Conservation (phyloP, 1,139 yeast species). For the Magnusiomyces tetraspermus region DNA sequence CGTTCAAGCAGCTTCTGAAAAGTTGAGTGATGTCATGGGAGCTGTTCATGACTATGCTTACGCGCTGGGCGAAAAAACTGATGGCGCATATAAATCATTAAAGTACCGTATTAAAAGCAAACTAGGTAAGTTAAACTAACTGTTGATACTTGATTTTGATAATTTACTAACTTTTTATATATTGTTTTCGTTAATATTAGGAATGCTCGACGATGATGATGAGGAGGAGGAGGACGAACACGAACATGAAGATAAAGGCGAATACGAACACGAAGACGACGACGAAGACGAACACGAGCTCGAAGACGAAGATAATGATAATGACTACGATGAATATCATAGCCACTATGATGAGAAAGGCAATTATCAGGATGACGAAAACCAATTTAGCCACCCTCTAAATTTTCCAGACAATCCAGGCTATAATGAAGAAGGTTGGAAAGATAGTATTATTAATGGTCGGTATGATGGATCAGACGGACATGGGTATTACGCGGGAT, state of each 20-base stretch:
- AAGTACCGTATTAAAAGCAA: neutral
- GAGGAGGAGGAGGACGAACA: neutral
- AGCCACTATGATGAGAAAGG: neutral
- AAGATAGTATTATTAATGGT: neutral
- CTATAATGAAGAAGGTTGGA: neutral
- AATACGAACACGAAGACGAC: too few relatives aligned
- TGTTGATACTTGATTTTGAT: neutral
- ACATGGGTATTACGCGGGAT: neutral
- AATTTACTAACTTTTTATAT: neutral
- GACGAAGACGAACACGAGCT: too few relatives aligned
- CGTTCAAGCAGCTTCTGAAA: neutral
- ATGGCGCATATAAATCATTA: neutral
- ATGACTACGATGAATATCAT: too few relatives aligned
- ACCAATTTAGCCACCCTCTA: too few relatives aligned
- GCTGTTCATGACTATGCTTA: neutral
- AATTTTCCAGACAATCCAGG: neutral
- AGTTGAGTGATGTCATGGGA: neutral
- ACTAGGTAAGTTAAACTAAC: neutral
- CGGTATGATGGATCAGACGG: slow-evolving; percentile 1
- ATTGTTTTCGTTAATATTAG: too few relatives aligned
- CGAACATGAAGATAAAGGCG: neutral
- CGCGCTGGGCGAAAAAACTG: neutral
- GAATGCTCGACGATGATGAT: neutral
- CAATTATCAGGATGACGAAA: too few relatives aligned
- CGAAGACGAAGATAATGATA: too few relatives aligned